Percentiles rank a stretch among this genome's conserved stretches.
These are phyloP conservation scores for Gremmenia infestans DNA, from an alignment of 2,329 filamentous ascomycete genomes.

Conservation along the genomic window DNA sequence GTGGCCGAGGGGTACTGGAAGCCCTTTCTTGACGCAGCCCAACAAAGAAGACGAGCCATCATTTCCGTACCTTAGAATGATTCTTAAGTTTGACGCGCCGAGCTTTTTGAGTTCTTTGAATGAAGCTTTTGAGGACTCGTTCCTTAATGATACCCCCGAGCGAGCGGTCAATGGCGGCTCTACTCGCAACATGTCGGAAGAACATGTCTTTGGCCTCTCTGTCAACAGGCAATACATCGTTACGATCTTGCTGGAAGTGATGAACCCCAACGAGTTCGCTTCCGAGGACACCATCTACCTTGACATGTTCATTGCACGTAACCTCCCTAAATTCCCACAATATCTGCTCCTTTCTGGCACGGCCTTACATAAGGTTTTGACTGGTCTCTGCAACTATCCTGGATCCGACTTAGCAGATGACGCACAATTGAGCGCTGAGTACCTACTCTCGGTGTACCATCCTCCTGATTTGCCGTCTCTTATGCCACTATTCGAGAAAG, in stretches of 20 bases:
- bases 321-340: conserved; percentile 92
- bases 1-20: conserved; percentile 65
- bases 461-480: conserved; percentile 74
- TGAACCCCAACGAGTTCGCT: conserved; percentile 72
- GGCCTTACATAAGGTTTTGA: conserved; percentile 73
- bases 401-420: conserved; percentile 79
- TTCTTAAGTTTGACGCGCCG: conserved; percentile 82
- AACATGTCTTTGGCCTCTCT: conserved; percentile 62
- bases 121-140: conserved; percentile 93
- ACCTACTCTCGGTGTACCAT: conserved; percentile 87
- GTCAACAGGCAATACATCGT: conserved; percentile 91
- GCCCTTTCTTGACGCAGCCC: conserved; percentile 57
- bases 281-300: conserved; percentile 85
- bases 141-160: conserved; percentile 76
- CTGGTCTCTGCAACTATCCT: conserved; percentile 80
- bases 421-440: conserved; percentile 94
- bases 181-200: conserved; percentile 50
- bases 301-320: conserved; percentile 97
- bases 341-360: conserved; percentile 89
- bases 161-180: conserved; percentile 50
- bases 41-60: conserved; percentile 58
- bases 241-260: conserved; percentile 84
- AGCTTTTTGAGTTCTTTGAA: conserved; percentile 95
- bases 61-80: conserved; percentile 78
- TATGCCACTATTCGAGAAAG: conserved; percentile 71